Percentiles rank a stretch among this genome's conserved stretches.
Evolutionary conservation across 1,284 basidiomycete species (phyloP).

Genomic region (Peniophora sp.): DNA sequence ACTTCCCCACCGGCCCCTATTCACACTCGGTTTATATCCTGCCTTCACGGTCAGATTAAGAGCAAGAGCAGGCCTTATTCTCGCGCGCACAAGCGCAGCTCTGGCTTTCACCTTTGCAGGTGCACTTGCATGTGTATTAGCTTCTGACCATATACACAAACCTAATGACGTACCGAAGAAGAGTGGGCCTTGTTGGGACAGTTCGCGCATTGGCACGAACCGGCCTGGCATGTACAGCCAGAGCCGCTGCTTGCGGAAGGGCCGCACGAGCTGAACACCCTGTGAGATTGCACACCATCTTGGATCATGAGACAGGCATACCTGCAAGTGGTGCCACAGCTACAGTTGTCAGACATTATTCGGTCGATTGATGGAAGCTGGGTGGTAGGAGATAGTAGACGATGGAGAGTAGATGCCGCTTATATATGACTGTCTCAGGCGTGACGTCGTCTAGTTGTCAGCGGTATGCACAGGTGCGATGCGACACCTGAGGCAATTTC

Average conservation of each 20-base stretch:
- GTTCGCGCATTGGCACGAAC: background rate
- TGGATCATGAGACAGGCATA: background rate
- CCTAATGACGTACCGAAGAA: background rate
- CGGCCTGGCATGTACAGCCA: background rate
- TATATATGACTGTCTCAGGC: background rate
- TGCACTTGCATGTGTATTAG: background rate
- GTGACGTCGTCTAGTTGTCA: background rate
- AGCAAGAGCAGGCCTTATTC: background rate
- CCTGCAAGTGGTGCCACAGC: background rate
- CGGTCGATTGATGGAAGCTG: too few relatives aligned
- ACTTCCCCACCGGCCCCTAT: too few relatives aligned
- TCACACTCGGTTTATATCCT: too few relatives aligned
- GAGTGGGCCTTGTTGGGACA: background rate
- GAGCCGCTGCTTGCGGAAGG: background rate
- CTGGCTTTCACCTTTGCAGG: background rate
- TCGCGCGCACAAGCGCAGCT: background rate
- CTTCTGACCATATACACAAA: background rate
- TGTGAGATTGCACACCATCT: background rate
- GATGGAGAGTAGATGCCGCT: background rate
- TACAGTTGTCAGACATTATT: background rate
- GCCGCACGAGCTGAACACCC: background rate
- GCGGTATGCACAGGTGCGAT: background rate
- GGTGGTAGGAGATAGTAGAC: background rate
- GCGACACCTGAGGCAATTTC: background rate
- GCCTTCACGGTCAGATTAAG: too few relatives aligned